These are phyloP conservation scores for Tulasnella sp. DNA, from an alignment of 768 basidiomycete species.

Conservation along the genomic window DNA sequence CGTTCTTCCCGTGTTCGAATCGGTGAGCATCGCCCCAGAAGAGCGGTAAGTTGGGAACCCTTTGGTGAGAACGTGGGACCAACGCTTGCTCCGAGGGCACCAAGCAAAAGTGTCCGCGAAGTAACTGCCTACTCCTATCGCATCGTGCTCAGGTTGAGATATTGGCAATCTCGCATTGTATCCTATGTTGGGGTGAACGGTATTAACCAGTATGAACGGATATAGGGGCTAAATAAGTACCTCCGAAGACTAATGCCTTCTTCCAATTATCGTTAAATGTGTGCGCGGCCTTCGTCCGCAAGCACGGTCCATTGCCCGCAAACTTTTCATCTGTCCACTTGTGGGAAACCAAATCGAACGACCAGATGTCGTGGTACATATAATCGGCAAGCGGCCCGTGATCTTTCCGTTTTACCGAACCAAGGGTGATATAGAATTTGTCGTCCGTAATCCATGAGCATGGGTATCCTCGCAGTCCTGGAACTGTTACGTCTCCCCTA, in stretches of 20 bases:
- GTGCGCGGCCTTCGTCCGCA: constrained; percentile 37
- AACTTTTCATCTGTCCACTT: constrained; percentile 39
- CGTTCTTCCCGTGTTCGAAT: constrained; percentile 38
- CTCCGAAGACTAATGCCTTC: constrained; percentile 42
- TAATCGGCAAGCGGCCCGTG: constrained; percentile 33
- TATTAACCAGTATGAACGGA: neutral
- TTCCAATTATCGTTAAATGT: constrained; percentile 38
- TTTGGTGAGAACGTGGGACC: constrained; percentile 42
- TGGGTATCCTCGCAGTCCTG: constrained; percentile 39
- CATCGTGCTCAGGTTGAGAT: neutral
- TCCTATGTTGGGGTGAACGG: neutral
- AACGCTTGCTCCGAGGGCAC: constrained; percentile 32
- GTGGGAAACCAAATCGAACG: constrained; percentile 36
- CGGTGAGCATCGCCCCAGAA: constrained; percentile 37
- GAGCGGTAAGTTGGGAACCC: constrained; percentile 45
- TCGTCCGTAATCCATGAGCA: constrained; percentile 39
- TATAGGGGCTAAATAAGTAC: constrained; percentile 36
- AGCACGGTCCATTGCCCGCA: constrained; percentile 38
- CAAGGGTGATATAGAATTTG: constrained; percentile 40
- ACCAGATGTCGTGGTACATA: constrained; percentile 40
- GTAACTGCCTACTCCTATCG: constrained; percentile 33
- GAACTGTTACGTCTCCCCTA: constrained; percentile 32
- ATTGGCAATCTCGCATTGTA: neutral
- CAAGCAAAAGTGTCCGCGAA: constrained; percentile 44
- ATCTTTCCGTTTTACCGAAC: constrained; percentile 26